Evolutionary conservation across 257 asterid species (phyloP), one percentile per base, ranked within the genome.

Genomic region (Primulina huaijiensis): DNA sequence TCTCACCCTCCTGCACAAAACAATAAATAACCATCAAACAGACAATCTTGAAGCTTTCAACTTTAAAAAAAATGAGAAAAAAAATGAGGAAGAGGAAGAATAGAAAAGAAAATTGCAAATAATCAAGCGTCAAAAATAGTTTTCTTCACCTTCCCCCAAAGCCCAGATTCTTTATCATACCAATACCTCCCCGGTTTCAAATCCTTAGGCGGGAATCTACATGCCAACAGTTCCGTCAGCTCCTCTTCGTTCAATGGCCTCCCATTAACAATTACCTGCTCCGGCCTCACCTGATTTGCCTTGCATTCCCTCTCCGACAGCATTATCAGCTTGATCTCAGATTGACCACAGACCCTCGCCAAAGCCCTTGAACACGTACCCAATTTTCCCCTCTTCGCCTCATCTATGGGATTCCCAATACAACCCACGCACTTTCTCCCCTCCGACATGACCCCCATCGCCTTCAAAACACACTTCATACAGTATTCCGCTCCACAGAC

Each of bases 361-460:
- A 89, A 67, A 43, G 84, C 16, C 76, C 78, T 81, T 21, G 88
- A 78, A 61, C 69, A 60, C 59, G 81, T 84, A 16, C 96, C 96
- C 72, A 89, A 50, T 60, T 46, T 78, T 5, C 76, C 69, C 75
- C 96, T 71, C 25, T 86, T 85, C 2, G 72, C 72, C 80, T 87
- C 96, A 21, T 80, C 70, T 40, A 89, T 81, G 4, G 85, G 75
- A 72, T 74, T 77, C 62, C 96, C 95, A 12, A 85, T 87, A 79
- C 96, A 89, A 1, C 84, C 85, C 23, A 87, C 76, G 20, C 96
- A 89, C 79, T 89, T 89, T 75, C 96, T 75, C 53, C 96, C 96
- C 83, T 89, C 96, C 4, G 96, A 92, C 96, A 89, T 89, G 29
- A 90, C 76, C 62, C 95, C 96, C 96, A 89, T 89, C 35, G 85